Evolutionary conservation across 2,329 filamentous ascomycete genomes (phyloP).

Genomic region (Lasiodiplodia citricola): DNA sequence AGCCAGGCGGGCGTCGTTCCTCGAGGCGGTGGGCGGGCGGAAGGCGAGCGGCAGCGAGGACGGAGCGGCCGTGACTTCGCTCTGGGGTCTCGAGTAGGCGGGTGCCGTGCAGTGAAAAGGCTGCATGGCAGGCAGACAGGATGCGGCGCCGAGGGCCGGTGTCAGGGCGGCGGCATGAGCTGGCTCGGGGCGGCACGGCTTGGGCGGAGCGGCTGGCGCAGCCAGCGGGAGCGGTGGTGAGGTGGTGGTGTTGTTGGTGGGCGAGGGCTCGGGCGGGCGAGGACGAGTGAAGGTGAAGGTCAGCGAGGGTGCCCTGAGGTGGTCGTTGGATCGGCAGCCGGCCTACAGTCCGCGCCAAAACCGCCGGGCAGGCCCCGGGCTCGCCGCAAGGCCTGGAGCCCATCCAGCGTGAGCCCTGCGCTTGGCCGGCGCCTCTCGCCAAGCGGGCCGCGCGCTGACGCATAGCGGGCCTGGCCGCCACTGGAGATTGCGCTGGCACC

Average conservation of each 20-base stretch:
- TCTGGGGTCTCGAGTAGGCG: conserved; percentile 10
- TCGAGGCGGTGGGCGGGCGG: conserved; percentile 5
- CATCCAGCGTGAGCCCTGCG: not conserved
- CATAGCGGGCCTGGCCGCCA: conserved; percentile 20
- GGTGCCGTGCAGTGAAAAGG: conserved; percentile 17
- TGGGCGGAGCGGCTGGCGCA: not conserved
- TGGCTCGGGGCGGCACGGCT: not conserved
- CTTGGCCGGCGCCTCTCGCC: conserved; percentile 13
- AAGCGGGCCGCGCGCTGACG: conserved; percentile 22
- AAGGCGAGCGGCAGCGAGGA: conserved; percentile 16
- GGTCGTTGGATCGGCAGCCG: conserved; percentile 22
- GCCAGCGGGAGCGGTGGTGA: not conserved
- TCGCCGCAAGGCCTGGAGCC: conserved; percentile 15
- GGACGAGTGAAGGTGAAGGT: conserved; percentile 4
- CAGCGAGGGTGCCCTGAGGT: conserved; percentile 24
- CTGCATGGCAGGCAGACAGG: conserved; percentile 22
- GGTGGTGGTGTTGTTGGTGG: not conserved
- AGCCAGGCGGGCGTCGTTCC: conserved; percentile 1
- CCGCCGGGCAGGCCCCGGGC: conserved; percentile 10
- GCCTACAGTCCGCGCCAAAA: conserved; percentile 21
- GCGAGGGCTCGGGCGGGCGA: not conserved
- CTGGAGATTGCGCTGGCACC: conserved; percentile 9
- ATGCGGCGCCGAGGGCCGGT: conserved; percentile 17
- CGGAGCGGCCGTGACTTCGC: not conserved
- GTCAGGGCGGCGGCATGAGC: conserved; percentile 19